These are phyloP conservation scores for Neonectria magnoliae DNA, from an alignment of 2,329 filamentous ascomycete genomes.

Conservation along the genomic window DNA sequence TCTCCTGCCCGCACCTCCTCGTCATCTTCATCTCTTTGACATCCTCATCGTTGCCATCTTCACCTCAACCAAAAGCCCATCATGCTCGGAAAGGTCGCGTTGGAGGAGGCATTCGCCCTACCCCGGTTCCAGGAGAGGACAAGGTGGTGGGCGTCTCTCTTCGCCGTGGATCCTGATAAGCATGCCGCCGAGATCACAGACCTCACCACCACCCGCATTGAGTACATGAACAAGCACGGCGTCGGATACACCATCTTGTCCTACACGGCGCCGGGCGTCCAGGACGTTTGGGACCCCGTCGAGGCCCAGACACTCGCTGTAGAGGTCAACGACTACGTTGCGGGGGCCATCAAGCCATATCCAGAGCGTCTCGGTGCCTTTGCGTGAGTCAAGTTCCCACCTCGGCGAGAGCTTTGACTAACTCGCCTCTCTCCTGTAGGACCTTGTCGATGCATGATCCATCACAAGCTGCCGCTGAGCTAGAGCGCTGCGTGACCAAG, in stretches of 20 bases:
- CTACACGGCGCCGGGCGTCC: conserved; percentile 59
- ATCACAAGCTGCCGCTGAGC: conserved; percentile 58
- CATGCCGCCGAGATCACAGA: conserved; percentile 65
- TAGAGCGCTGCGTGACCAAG: conserved; percentile 63
- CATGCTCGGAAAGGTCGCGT: conserved; percentile 69
- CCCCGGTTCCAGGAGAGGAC: conserved; percentile 68
- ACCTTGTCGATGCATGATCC: conserved; percentile 65
- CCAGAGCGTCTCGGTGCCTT: conserved; percentile 58
- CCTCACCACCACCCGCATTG: conserved; percentile 52
- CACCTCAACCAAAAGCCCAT: conserved; percentile 6
- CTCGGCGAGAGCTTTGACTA: not conserved
- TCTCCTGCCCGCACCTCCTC: not conserved
- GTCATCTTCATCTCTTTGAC: too few species aligned
- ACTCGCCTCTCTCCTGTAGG: conserved; percentile 32
- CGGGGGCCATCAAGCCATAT: conserved; percentile 49
- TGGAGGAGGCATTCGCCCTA: conserved; percentile 71
- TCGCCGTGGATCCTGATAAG: conserved; percentile 67
- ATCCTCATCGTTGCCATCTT: too few species aligned
- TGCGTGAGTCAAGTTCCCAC: conserved; percentile 45
- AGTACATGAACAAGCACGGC: conserved; percentile 57
- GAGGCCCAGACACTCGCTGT: conserved; percentile 54
- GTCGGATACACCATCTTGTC: conserved; percentile 61
- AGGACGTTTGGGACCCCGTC: conserved; percentile 55
- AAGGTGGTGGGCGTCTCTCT: conserved; percentile 69
- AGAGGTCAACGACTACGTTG: conserved; percentile 55